Percentiles rank a stretch among this genome's conserved stretches.
These are phyloP conservation scores for Ustilago cynodontis DNA, from an alignment of 1,284 basidiomycete species.

Conservation along the genomic window DNA sequence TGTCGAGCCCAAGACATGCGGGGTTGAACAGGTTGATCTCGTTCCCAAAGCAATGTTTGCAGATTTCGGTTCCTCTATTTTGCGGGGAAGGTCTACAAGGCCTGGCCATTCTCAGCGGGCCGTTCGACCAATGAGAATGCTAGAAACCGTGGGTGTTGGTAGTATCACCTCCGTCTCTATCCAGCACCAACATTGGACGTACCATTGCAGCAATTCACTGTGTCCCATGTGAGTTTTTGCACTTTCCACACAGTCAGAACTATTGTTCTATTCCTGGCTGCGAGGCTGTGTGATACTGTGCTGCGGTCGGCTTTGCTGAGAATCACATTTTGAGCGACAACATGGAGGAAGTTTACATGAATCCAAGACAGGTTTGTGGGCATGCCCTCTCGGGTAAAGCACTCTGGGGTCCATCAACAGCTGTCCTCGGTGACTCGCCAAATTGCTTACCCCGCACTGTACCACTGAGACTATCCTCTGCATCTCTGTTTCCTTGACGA, in stretches of 20 bases:
- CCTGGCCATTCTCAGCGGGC: not conserved
- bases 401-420: not conserved
- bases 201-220: not conserved
- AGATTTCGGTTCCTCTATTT: not conserved
- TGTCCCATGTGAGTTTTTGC: not conserved
- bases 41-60: not conserved
- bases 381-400: slow-evolving; percentile 15
- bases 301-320: not conserved
- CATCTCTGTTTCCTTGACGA: not conserved
- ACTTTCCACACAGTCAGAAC: not conserved
- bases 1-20: not conserved
- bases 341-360: slow-evolving; percentile 3
- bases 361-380: not conserved
- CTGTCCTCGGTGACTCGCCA: slow-evolving; percentile 8
- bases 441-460: slow-evolving; percentile 21
- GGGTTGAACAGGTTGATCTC: not conserved
- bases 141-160: not conserved
- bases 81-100: slow-evolving; percentile 7
- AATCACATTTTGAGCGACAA: not conserved
- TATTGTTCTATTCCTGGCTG: not conserved
- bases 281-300: not conserved
- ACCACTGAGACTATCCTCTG: not conserved
- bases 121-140: slow-evolving; percentile 1
- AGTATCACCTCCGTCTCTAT: not conserved
- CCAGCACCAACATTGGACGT: not conserved